phyloP scores from a whole-genome alignment of 2,329 filamentous ascomycete species.

The Trichoderma harzianum region DNA sequence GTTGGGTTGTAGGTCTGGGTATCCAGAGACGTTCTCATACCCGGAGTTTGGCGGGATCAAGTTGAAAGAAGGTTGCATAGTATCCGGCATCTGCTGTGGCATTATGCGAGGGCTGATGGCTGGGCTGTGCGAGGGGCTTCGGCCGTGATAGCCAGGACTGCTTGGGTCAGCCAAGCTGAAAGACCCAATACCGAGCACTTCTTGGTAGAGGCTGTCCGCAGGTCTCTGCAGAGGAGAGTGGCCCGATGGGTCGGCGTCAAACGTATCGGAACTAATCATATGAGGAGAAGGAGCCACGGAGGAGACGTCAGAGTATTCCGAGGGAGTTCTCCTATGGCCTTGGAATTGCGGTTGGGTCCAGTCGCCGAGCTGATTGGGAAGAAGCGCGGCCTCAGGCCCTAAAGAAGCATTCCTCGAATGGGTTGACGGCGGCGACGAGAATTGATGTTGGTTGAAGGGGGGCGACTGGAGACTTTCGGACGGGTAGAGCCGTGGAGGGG shows the following conservation, averaged over 20 bases:
- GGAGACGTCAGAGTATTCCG: conserved; percentile 89
- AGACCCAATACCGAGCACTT: conserved; percentile 71
- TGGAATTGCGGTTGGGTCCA: conserved; percentile 65
- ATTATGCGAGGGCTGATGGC: conserved; percentile 62
- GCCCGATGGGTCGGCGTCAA: conserved; percentile 67
- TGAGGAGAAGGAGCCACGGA: conserved; percentile 83
- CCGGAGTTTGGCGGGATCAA: conserved; percentile 40
- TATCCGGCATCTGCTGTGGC: conserved; percentile 54
- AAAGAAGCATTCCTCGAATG: conserved; percentile 58
- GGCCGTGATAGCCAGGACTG: conserved; percentile 65
- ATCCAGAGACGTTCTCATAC: conserved; percentile 34
- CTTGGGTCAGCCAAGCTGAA: conserved; percentile 75
- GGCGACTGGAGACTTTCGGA: conserved; percentile 53
- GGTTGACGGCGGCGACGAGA: conserved; percentile 46
- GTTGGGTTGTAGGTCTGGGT: conserved; percentile 37
- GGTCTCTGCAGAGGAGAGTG: conserved; percentile 79
- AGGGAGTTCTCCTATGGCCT: conserved; percentile 77
- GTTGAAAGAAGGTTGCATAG: conserved; percentile 46
- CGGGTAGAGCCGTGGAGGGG: conserved; percentile 53
- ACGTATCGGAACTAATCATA: conserved; percentile 71
- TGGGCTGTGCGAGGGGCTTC: conserved; percentile 74
- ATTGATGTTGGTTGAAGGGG: conserved; percentile 54
- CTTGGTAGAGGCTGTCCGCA: conserved; percentile 72
- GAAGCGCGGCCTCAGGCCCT: conserved; percentile 55
- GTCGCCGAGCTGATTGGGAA: conserved; percentile 49